Base-by-base conservation (phyloP, 176 grass and related monocot species). In the Areca catechu region DNA sequence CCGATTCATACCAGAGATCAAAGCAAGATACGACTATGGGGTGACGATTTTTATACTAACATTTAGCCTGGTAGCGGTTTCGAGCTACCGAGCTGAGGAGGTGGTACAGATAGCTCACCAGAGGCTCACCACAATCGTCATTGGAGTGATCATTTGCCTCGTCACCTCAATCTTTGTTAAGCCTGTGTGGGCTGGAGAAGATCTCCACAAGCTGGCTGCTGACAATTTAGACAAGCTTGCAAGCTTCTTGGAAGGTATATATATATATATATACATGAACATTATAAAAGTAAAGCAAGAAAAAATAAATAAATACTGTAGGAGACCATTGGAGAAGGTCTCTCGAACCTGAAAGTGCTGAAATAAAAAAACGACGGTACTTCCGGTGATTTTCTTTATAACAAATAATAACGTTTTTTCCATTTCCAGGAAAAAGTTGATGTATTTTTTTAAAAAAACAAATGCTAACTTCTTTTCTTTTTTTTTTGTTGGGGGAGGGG, bases 31-130 rank as follows among this genome's bases (percentile, higher is more conserved):
- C 56, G 92, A 97, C 72, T 97, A 97, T 59, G 92, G 92, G 0
- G 86, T 97, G 24, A 88, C 80, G 22, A 97, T 97, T 69, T 97
- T 97, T 68, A 97, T 97, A 60, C 78, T 97, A 1, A 91, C 92
- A 52, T 97, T 97, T 78, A 88, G 92, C 79, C 75, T 97, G 15
- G 92, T 97, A 69, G 75, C 92, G 2, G 83, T 97, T 27, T 97
- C 92, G 3, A 97, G 92, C 82, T 97, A 88, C 76, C 77, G 92
- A 22, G 86, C 88, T 0, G 80, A 91, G 17, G 83, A 91, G 50
- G 65, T 97, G 54, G 57, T 91, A 24, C 78, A 66, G 24, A 51
- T 97, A n/a, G 92, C 86, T 1, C 92, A 91, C 72, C 86, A 85
- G 83, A 74, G 86, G 16, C 56, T 85, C 61, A 77, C 83, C 56